A percentile compares a stretch with the other conserved stretches of the same genome.
Conservation (phyloP, 2,329 filamentous ascomycete genomes). For the Parasarocladium wereldwijsianum region DNA sequence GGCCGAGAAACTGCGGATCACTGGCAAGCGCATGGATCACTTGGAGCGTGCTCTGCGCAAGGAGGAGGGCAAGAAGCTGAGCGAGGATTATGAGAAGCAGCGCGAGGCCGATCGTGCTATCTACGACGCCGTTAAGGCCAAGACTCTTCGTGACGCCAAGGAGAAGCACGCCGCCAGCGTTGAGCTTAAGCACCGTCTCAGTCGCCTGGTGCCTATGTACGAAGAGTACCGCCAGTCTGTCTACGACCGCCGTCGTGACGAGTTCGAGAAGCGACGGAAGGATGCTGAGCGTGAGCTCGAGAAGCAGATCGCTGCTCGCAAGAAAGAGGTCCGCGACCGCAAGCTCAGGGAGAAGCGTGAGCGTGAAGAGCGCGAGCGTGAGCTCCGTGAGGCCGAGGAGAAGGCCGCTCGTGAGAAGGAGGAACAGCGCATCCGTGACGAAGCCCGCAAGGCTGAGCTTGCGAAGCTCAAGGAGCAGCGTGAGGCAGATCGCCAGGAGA, state of each 20-base stretch:
- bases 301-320: slow-evolving; percentile 73
- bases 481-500: slow-evolving; percentile 54
- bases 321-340: slow-evolving; percentile 77
- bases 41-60: slow-evolving; percentile 92
- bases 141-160: slow-evolving; percentile 69
- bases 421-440: slow-evolving; percentile 65
- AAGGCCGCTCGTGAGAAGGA: slow-evolving; percentile 67
- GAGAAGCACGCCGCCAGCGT: slow-evolving; percentile 85
- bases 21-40: slow-evolving; percentile 92
- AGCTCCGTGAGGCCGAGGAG: slow-evolving; percentile 73
- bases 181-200: slow-evolving; percentile 84
- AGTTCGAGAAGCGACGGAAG: slow-evolving; percentile 89
- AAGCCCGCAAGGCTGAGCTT: slow-evolving; percentile 61
- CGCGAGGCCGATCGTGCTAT: slow-evolving; percentile 62
- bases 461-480: slow-evolving; percentile 51
- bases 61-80: slow-evolving; percentile 86
- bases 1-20: slow-evolving; percentile 77
- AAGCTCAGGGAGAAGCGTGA: slow-evolving; percentile 72
- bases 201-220: slow-evolving; percentile 70
- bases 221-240: slow-evolving; percentile 71
- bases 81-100: slow-evolving; percentile 73
- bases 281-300: slow-evolving; percentile 87
- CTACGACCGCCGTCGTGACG: slow-evolving; percentile 75
- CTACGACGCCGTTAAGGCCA: slow-evolving; percentile 64
- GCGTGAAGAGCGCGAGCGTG: slow-evolving; percentile 69